Evolutionary conservation across 441 rosid genomes (phyloP).

Genomic region (Hura crepitans): DNA sequence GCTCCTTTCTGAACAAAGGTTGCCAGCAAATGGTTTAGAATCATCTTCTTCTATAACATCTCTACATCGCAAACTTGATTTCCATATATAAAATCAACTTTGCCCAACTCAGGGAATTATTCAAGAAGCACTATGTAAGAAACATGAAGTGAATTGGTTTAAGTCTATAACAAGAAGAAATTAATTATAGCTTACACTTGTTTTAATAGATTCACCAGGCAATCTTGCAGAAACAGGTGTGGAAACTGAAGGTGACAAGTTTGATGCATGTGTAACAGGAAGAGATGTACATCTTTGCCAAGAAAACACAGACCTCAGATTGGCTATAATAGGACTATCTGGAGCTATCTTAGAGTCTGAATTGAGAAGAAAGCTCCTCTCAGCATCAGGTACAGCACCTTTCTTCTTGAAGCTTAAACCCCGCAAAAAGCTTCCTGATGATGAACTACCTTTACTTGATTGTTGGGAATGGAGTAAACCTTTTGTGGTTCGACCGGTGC

Average conservation of each 20-base stretch:
- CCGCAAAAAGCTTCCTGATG: conserved; percentile 62
- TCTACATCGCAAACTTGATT: not conserved
- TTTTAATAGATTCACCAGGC: conserved; percentile 50
- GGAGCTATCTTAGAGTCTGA: conserved; percentile 38
- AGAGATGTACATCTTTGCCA: conserved; percentile 81
- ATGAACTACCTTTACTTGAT: conserved; percentile 50
- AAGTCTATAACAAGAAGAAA: conserved; percentile 14
- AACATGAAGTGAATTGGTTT: not conserved
- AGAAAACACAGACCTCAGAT: conserved; percentile 35
- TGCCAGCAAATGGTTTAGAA: conserved; percentile 14
- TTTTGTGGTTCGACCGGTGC: conserved; percentile 43
- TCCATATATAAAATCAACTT: not conserved
- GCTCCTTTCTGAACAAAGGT: conserved; percentile 51
- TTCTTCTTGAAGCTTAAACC: conserved; percentile 75
- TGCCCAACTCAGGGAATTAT: not conserved
- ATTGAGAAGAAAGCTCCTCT: conserved; percentile 63
- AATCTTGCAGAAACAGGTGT: conserved; percentile 58
- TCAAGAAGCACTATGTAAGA: conserved; percentile 7
- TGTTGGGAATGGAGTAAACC: conserved; percentile 50
- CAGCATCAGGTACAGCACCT: conserved; percentile 42
- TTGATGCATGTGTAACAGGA: conserved; percentile 62
- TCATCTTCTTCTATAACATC: not conserved
- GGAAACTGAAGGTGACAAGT: conserved; percentile 57
- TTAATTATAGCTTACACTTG: conserved; percentile 39
- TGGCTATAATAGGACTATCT: conserved; percentile 47